phyloP scores from a whole-genome alignment of 495 filamentous ascomycete species.

The Friedmanniomyces endolithicus region DNA sequence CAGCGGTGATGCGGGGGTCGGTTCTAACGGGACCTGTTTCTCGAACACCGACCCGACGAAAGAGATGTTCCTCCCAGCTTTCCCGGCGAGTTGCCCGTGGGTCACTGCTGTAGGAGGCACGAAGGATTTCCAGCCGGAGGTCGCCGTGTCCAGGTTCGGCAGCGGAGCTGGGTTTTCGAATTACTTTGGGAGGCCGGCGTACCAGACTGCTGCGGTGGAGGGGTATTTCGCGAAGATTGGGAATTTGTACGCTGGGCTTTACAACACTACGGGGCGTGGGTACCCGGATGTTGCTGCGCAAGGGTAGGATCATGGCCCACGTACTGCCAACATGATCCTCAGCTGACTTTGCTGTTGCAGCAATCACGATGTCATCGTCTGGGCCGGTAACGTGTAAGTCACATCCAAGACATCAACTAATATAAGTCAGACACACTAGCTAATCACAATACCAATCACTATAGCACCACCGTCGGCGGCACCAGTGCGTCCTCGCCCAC shows the following conservation, averaged over 20 bases:
- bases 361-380: constrained; percentile 24
- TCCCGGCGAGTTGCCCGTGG: constrained; percentile 30
- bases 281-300: constrained; percentile 32
- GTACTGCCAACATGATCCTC: background rate
- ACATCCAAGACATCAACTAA: too few species aligned
- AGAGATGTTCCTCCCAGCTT: constrained; percentile 24
- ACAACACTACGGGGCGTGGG: constrained; percentile 28
- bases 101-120: constrained; percentile 31
- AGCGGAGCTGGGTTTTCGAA: constrained; percentile 30
- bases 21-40: constrained; percentile 21
- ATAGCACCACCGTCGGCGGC: constrained; percentile 22
- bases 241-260: constrained; percentile 26
- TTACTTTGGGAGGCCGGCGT: constrained; percentile 27
- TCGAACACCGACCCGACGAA: constrained; percentile 27
- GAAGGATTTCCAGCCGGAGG: constrained; percentile 29
- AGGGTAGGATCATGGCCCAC: constrained; percentile 6
- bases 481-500: constrained; percentile 29
- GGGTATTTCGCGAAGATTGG: constrained; percentile 25
- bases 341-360: background rate
- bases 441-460: too few species aligned
- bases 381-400: constrained; percentile 17
- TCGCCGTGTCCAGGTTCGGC: constrained; percentile 24
- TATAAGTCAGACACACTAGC: background rate
- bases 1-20: constrained; percentile 28
- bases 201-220: constrained; percentile 25